A percentile compares a stretch with the other conserved stretches of the same genome.
phyloP scores from a whole-genome alignment of 2,329 filamentous ascomycete species.

The Hymenoscyphus repandus region DNA sequence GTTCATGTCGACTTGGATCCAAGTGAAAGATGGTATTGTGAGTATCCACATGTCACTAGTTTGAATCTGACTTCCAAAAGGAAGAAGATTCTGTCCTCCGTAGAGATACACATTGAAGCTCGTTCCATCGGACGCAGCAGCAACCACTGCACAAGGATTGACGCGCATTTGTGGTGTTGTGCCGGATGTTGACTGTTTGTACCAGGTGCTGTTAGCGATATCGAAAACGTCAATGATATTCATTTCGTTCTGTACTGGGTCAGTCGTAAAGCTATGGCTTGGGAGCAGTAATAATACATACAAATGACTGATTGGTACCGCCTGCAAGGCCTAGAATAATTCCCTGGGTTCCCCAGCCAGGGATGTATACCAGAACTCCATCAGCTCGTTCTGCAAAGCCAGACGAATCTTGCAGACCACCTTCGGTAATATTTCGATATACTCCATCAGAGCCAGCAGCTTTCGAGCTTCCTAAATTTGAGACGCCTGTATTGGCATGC shows the following conservation, averaged over 20 bases:
- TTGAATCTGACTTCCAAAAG: slow-evolving; percentile 49
- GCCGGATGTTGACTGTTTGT: slow-evolving; percentile 66
- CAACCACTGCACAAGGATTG: slow-evolving; percentile 66
- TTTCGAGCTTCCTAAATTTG: slow-evolving; percentile 45
- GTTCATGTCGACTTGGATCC: slow-evolving; percentile 58
- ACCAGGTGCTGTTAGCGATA: slow-evolving; percentile 66
- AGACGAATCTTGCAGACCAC: slow-evolving; percentile 58
- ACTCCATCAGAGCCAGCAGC: slow-evolving; percentile 56
- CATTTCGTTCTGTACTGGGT: slow-evolving; percentile 48
- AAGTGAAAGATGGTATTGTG: slow-evolving; percentile 67
- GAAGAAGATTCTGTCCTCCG: slow-evolving; percentile 68
- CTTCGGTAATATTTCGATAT: slow-evolving; percentile 70
- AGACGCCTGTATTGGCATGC: slow-evolving; percentile 57
- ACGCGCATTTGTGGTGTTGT: slow-evolving; percentile 58
- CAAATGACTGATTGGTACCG: slow-evolving; percentile 63
- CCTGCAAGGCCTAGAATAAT: slow-evolving; percentile 69
- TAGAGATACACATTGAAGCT: slow-evolving; percentile 77
- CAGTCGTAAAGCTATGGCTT: slow-evolving; percentile 31
- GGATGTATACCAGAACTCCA: slow-evolving; percentile 66
- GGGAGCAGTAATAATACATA: slow-evolving; percentile 32
- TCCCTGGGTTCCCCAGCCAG: slow-evolving; percentile 66
- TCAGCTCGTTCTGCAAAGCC: slow-evolving; percentile 71
- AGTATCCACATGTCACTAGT: slow-evolving; percentile 74
- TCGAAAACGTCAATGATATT: slow-evolving; percentile 73
- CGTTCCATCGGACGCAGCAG: slow-evolving; percentile 64